Percentiles rank a stretch among this genome's conserved stretches.
These are phyloP conservation scores for Mycena latifolia DNA, from an alignment of 768 basidiomycete species.

Conservation along the genomic window DNA sequence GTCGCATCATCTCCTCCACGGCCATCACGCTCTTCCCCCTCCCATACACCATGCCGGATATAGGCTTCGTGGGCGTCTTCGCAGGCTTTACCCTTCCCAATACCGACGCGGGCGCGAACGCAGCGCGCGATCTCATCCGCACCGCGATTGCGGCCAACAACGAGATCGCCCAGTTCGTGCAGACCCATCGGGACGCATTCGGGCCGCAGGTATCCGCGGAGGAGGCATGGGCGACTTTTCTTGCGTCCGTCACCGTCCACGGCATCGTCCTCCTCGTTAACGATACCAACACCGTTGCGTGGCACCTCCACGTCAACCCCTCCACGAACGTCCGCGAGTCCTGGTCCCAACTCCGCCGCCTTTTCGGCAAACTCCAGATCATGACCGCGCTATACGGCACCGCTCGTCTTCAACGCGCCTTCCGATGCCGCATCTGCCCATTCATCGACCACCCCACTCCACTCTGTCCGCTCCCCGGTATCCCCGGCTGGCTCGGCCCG, in stretches of 20 bases:
- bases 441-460: too few species aligned
- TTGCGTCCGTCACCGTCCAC: not conserved
- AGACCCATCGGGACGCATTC: constrained; percentile 6
- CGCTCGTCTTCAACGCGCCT: not conserved
- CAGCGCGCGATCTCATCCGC: not conserved
- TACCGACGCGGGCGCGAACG: not conserved
- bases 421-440: too few species aligned
- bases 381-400: not conserved
- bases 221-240: not conserved
- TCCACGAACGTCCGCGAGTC: not conserved
- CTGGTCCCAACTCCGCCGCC: not conserved
- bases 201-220: not conserved
- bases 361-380: not conserved
- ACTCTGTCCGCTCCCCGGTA: not conserved
- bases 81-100: constrained; percentile 4
- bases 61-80: not conserved
- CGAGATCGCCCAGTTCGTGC: not conserved
- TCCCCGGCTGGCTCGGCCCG: constrained; percentile 9
- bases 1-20: not conserved
- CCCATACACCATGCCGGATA: not conserved
- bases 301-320: constrained; percentile 1
- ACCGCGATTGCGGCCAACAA: not conserved
- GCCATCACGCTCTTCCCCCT: not conserved
- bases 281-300: not conserved
- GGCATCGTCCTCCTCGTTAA: not conserved